These are phyloP conservation scores for Chloris gayana DNA, from an alignment of 176 grass and related monocot species.

Conservation along the genomic window DNA sequence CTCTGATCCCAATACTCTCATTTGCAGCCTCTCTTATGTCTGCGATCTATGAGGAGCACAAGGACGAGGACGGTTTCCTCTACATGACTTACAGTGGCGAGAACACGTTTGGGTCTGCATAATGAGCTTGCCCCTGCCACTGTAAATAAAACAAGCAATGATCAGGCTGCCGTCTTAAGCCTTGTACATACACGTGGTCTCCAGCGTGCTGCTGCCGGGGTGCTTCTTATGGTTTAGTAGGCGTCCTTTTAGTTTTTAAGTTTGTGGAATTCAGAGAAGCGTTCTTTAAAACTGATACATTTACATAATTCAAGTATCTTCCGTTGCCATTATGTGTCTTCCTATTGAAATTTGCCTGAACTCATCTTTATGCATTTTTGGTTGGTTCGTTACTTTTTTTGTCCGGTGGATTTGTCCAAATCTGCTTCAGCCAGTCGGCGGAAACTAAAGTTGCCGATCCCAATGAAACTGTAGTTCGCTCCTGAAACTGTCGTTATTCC, in stretches of 20 bases:
- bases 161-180: background rate
- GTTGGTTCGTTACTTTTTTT: no score
- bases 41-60: slow-evolving; percentile 88
- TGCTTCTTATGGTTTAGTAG: background rate
- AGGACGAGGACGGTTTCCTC: slow-evolving; percentile 90
- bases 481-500: no score
- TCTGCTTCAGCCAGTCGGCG: no score
- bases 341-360: no score
- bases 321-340: no score
- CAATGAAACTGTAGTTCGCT: background rate
- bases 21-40: slow-evolving; percentile 83
- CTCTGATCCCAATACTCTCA: background rate
- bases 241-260: background rate
- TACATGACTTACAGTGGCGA: slow-evolving; percentile 98
- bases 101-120: slow-evolving; percentile 78
- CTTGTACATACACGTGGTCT: background rate
- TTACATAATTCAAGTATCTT: background rate
- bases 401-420: no score
- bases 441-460: no score
- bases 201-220: no score
- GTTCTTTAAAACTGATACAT: background rate
- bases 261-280: background rate
- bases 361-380: no score
- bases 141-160: slow-evolving; percentile 52
- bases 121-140: slow-evolving; percentile 12